Base-by-base conservation (phyloP, 1,139 yeast genomes). In the Suhomyces wounanorum region DNA sequence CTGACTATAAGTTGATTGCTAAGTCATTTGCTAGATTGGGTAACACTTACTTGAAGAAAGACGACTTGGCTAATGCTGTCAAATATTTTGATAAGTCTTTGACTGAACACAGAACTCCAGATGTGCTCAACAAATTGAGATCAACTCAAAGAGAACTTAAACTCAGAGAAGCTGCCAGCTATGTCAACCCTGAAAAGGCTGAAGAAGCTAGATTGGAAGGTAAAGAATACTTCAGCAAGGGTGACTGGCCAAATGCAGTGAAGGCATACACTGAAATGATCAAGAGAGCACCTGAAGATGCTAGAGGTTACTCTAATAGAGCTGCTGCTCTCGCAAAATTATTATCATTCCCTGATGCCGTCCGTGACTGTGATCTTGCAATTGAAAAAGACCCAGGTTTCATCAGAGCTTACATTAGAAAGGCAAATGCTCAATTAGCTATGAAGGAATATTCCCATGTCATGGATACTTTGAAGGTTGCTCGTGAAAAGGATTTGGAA, bases 81-180 rank as follows among this genome's bases (percentile, higher is more conserved):
- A 87, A 85, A 64, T 82, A 66, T 67, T 94, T 88, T 66, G 95
- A 92, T 73, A 90, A 89, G 71, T 88, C 98, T 1, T 80, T 95
- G 65, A 95, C 99, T 42, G 99, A 95, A 76, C 97, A 91, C 73
- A 87, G 99, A 76, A 90, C 96, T 26, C 96, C 99, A 14, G 98
- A 92, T 54, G 89, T 89, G 30, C 81, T 95, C 64, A 85, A 83
- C 63, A 95, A 94, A 73, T 82, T 95, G 66, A 87, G 98, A 74
- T 71, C 84, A 21, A 81, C 96, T 43, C 98, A 94, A 73, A 89
- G 89, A 71, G 90, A 87, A 62, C 79, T 89, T 59, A 92, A 94
- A 74, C 77, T 77, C 51, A 79, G 81, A 64, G 97, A 91, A 72
- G 83, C 89, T 39, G 81, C 82, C 60, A 83, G 85, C 39, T 94